These are phyloP conservation scores for Andrographis paniculata DNA, from an alignment of 305 asterid genomes.

Conservation along the genomic window DNA sequence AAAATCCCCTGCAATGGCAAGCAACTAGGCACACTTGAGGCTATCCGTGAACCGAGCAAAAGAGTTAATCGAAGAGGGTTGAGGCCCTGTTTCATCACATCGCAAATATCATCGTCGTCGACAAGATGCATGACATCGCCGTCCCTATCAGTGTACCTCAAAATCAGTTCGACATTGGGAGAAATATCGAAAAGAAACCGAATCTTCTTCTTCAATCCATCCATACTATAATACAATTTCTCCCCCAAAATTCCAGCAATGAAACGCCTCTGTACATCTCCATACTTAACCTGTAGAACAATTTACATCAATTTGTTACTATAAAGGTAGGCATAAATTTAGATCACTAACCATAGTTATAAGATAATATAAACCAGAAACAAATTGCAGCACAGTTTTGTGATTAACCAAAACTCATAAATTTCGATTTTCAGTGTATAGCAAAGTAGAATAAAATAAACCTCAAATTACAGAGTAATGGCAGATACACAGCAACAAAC, in stretches of 20 bases:
- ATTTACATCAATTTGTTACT: too few species aligned
- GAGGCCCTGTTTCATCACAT: conserved; percentile 58
- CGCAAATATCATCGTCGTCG: conserved; percentile 73
- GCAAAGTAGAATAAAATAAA: too few species aligned
- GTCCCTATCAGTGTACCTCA: conserved; percentile 78
- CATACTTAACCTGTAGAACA: conserved; percentile 33
- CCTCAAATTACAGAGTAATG: too few species aligned
- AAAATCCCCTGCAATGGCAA: conserved; percentile 35
- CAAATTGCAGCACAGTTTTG: too few species aligned
- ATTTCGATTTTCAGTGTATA: too few species aligned
- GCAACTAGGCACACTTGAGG: conserved; percentile 13
- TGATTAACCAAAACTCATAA: too few species aligned
- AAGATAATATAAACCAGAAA: too few species aligned
- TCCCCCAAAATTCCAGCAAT: conserved; percentile 28
- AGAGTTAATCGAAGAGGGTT: conserved; percentile 70
- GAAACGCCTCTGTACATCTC: conserved; percentile 70
- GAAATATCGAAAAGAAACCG: conserved; percentile 45
- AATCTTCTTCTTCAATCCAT: conserved; percentile 54
- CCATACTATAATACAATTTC: conserved; percentile 35
- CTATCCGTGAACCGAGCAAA: conserved; percentile 24
- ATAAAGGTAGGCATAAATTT: too few species aligned
- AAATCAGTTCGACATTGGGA: conserved; percentile 35
- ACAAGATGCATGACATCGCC: conserved; percentile 56
- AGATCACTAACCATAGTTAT: too few species aligned
- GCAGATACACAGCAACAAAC: too few species aligned